A percentile compares a stretch with the other conserved stretches of the same genome.
Evolutionary conservation across 75 land plant genomes (phyloP).

Genomic region (Chamaecyparis obtusa): DNA sequence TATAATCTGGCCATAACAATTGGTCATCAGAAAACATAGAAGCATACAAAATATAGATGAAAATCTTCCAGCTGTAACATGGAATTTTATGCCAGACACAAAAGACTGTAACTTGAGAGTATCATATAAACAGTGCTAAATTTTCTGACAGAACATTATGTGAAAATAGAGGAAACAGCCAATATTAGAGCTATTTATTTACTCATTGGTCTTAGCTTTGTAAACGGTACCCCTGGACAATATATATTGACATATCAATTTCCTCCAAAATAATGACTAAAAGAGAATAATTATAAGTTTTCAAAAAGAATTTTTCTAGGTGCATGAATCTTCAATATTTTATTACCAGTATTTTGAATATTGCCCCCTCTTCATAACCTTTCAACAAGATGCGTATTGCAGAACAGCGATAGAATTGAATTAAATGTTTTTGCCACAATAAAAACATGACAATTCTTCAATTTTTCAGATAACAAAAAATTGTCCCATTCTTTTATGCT

Average conservation of each 20-base stretch:
- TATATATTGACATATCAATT: background rate
- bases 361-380: no score
- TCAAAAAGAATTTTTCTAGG: background rate
- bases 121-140: background rate
- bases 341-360: background rate
- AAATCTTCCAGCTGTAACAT: background rate
- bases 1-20: constrained; percentile 32
- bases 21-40: background rate
- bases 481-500: no score
- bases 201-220: background rate
- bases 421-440: background rate
- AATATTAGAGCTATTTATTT: background rate
- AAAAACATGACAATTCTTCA: background rate
- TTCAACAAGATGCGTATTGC: background rate
- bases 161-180: background rate
- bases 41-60: background rate
- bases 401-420: background rate
- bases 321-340: background rate
- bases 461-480: no score
- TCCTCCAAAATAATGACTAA: background rate
- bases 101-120: background rate
- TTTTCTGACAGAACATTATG: background rate
- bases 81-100: background rate
- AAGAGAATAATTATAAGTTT: background rate
- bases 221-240: background rate